phyloP scores from a whole-genome alignment of 23 red algal genomes.

The Pyropia yezoensis region DNA sequence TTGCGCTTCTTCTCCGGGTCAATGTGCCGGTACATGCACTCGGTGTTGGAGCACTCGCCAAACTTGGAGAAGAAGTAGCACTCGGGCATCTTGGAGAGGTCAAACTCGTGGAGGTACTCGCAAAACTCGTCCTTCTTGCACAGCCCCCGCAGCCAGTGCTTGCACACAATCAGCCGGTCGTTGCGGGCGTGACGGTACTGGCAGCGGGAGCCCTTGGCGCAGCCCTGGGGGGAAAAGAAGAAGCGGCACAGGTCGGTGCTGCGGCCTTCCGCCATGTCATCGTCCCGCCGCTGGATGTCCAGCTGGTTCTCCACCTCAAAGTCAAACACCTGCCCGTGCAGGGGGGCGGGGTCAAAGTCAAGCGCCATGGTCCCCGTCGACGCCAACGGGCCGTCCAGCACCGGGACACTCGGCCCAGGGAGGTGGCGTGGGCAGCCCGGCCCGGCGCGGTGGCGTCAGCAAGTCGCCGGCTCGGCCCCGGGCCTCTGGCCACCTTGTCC shows the following conservation, averaged over 20 bases:
- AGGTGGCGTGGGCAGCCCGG: too few relatives aligned
- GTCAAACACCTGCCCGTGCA: constrained; percentile 59
- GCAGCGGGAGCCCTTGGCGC: constrained; percentile 75
- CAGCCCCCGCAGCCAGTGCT: constrained; percentile 93
- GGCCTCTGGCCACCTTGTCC: too few relatives aligned
- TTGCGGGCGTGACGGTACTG: constrained; percentile 95
- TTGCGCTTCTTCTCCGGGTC: constrained; percentile 86
- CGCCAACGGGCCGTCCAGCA: too few relatives aligned
- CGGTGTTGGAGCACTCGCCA: constrained; percentile 92
- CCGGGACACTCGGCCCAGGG: too few relatives aligned
- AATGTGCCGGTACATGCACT: constrained; percentile 95
- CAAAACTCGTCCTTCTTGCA: constrained; percentile 98
- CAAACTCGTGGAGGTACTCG: constrained; percentile 92
- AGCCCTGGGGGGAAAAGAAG: constrained; percentile 79
- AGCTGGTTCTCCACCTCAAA: constrained; percentile 77
- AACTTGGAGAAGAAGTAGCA: constrained; percentile 99
- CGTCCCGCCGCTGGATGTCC: constrained; percentile 63
- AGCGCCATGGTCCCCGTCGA: too few relatives aligned
- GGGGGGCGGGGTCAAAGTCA: constrained; percentile 51
- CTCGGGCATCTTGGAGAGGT: constrained; percentile 89
- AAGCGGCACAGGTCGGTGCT: constrained; percentile 89
- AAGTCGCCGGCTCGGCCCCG: too few relatives aligned
- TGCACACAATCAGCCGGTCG: constrained; percentile 92
- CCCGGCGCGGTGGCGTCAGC: too few relatives aligned
- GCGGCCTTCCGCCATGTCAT: constrained; percentile 69